Evolutionary conservation across 176 grass and related monocot species (phyloP), one percentile per base, ranked within the genome.

Genomic region (Eremochloa ophiuroides): DNA sequence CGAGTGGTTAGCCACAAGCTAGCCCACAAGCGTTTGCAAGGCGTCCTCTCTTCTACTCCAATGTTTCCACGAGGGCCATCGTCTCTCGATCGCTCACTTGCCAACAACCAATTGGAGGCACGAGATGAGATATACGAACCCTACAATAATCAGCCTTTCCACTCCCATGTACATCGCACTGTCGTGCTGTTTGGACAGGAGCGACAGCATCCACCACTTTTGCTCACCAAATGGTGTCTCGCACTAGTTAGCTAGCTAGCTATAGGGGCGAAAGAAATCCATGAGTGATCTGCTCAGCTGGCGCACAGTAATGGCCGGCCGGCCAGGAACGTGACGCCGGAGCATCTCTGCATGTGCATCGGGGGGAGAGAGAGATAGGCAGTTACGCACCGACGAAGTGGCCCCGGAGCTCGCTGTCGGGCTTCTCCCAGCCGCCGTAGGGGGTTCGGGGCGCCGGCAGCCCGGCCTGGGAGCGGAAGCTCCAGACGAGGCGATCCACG

Each of bases 351-450:
- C 53, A 58, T 58, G 53, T 58, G 53, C 53, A 7, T 62, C 4
- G 0, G 23, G 25, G 25, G 0, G n/a, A 34, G 2, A 4, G 18
- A 14, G 4, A 4, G 1, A 9, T 15, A 34, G 22, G 23, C 2
- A n/a, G 51, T 23, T 23, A 75, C 53, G 65, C 60, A 92, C 94
- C 94, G 66, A 97, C 94, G 82, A 97, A 97, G 81, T 97, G 94
- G 25, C 94, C 94, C 2, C 88, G 68, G 62, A 97, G 91, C 65
- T 97, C 84, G 14, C 72, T 25, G 73, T 87, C 59, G 33, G 88
- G 43, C 25, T 27, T 66, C 75, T 97, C 94, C 94, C 94, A 97
- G 6, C 94, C 91, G 35, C 88, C 91, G 82, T 89, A 97, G 25
- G 94, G 91, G 14, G 10, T 3, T 1, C 78, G 88, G 1, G 83